Evolutionary conservation across 305 asterid species (phyloP), one percentile per base, ranked within the genome.

Genomic region (Andrographis paniculata): DNA sequence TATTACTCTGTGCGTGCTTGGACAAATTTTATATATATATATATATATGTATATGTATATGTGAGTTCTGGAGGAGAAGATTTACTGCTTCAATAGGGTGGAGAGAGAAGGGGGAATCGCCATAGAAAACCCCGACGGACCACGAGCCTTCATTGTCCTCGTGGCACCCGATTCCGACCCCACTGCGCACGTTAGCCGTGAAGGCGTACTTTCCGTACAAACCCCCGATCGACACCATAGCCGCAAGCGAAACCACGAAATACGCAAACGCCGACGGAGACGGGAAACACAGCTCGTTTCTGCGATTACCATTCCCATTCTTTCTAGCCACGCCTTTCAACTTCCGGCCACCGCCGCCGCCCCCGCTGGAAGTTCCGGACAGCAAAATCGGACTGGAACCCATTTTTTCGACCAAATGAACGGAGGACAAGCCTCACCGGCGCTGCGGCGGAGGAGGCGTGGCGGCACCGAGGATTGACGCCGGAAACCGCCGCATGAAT

Each of bases 91-190:
- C 98, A 59, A 91, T 77, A 46, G 99, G 96, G 46, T 75, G 78
- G 56, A 91, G 96, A 17, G 83, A 62, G 49, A 91, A 86, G 12
- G 99, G 99, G 13, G 95, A 86, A 51, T 80, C 85, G 13, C 99
- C 99, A 53, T 75, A 77, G 69, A 67, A 80, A 63, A 86, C 75
- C 46, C 99, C 99, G 35, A 91, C 42, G 18, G 95, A 67, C 98
- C 98, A 89, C 0, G 96, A 82, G 17, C 98, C 98, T 63, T 85
- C 98, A 61, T 67, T 71, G 68, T 89, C 98, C 39, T 71, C 77
- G n/a, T 50, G 64, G 45, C 84, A 77, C 53, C 78, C 87, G 52
- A 17, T 40, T 57, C 54, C 73, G 59, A 16, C 67, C 58, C 63
- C 67, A 56, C 64, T 16, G 52, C 74, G 82, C 63, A 72, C 84